These are phyloP conservation scores for Leptographium flavum DNA, from an alignment of 2,329 filamentous ascomycete species.

Conservation along the genomic window DNA sequence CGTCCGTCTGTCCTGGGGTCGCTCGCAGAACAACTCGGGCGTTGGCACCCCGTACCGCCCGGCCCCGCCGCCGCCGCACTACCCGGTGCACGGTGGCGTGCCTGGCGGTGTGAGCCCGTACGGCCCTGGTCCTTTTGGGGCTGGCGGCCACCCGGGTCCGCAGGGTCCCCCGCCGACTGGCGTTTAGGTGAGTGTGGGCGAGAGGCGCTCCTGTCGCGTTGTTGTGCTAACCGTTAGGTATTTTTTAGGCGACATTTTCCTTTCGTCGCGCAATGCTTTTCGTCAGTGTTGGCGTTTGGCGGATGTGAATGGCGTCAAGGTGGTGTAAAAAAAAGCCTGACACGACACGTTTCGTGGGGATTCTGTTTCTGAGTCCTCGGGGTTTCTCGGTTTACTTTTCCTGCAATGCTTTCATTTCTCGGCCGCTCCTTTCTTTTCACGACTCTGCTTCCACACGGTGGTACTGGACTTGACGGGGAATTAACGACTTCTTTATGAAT, in stretches of 20 bases:
- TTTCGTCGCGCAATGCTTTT: constrained; percentile 14
- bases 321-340: constrained; percentile 8
- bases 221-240: background rate
- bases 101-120: constrained; percentile 27
- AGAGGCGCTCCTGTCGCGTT: background rate
- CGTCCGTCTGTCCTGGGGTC: constrained; percentile 92
- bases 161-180: constrained; percentile 14
- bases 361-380: constrained; percentile 4
- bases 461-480: constrained; percentile 4
- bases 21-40: constrained; percentile 97
- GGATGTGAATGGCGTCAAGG: constrained; percentile 11
- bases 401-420: constrained; percentile 1
- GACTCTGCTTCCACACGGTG: background rate
- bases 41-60: constrained; percentile 95
- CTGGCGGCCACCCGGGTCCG: constrained; percentile 28
- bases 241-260: constrained; percentile 5
- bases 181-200: constrained; percentile 8
- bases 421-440: constrained; percentile 1
- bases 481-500: constrained; percentile 7
- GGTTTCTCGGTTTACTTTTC: constrained; percentile 3
- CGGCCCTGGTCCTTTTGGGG: constrained; percentile 31
- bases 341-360: constrained; percentile 6
- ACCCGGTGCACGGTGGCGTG: constrained; percentile 20
- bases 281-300: constrained; percentile 14
- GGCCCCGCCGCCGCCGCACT: constrained; percentile 54